Evolutionary conservation across 306 rosid genomes (phyloP).

Genomic region (Cotoneaster glaucophyllus): DNA sequence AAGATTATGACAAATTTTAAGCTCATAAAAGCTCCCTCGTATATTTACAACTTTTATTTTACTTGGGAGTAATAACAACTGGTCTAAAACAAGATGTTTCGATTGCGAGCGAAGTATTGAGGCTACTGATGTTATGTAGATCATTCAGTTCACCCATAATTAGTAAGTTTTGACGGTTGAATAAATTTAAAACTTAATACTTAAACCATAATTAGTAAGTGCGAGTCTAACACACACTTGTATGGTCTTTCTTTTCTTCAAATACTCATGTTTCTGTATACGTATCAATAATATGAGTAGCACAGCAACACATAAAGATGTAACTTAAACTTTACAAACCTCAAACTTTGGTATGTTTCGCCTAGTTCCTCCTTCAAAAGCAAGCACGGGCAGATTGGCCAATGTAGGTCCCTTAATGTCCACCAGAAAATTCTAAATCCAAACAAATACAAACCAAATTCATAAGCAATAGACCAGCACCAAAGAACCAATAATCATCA

Average conservation of each 20-base stretch:
- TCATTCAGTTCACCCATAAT: neutral
- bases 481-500: neutral
- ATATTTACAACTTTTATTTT: neutral
- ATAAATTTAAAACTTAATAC: neutral
- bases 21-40: neutral
- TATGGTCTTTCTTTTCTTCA: neutral
- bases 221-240: neutral
- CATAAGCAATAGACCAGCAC: neutral
- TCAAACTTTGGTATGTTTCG: constrained; percentile 89
- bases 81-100: neutral
- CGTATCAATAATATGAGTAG: neutral
- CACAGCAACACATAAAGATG: neutral
- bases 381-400: constrained; percentile 86
- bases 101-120: neutral
- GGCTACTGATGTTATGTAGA: neutral
- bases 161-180: neutral
- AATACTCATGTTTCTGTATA: neutral
- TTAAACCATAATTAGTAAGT: neutral
- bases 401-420: constrained; percentile 86
- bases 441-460: constrained; percentile 1
- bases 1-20: neutral
- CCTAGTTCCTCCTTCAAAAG: constrained; percentile 99
- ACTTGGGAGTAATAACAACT: neutral
- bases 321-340: constrained; percentile 31
- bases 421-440: constrained; percentile 75